phyloP scores from a whole-genome alignment of 2,329 filamentous ascomycete species.

The Fusarium nelsonii region DNA sequence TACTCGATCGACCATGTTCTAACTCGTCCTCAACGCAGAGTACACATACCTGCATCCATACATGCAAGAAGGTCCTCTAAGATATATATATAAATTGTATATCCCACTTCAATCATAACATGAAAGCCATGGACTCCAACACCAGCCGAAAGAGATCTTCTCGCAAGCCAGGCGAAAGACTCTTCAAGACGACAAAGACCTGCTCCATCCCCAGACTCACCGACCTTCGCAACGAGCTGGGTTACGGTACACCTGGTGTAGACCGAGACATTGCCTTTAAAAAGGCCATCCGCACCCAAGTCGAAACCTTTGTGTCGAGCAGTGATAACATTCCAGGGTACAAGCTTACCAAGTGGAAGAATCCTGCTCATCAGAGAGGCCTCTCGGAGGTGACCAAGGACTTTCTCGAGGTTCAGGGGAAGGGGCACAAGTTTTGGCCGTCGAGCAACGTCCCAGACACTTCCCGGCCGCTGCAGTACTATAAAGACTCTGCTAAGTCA shows the following conservation, averaged over 20 bases:
- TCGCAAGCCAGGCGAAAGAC: not conserved
- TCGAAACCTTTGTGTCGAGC: conserved; percentile 17
- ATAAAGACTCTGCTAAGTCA: conserved; percentile 21
- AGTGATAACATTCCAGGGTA: not conserved
- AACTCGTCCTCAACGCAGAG: not conserved
- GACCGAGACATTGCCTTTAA: conserved; percentile 38
- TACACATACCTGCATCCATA: not conserved
- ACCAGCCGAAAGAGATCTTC: not conserved
- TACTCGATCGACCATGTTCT: not conserved
- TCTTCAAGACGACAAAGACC: conserved; percentile 21
- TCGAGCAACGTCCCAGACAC: not conserved
- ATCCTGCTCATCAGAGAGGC: conserved; percentile 27
- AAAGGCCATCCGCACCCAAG: conserved; percentile 12
- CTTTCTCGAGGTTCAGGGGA: conserved; percentile 33
- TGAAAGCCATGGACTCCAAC: conserved; percentile 6
- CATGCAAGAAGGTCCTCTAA: not conserved
- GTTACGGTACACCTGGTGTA: conserved; percentile 22
- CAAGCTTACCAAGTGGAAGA: conserved; percentile 29
- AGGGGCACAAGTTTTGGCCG: conserved; percentile 39
- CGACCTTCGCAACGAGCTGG: conserved; percentile 34
- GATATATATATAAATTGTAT: not conserved
- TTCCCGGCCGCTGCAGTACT: conserved; percentile 20
- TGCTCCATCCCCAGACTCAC: conserved; percentile 30
- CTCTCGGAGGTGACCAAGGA: conserved; percentile 33
- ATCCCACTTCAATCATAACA: not conserved